Conservation (phyloP, 75 land plant genomes). For the Cryptomeria japonica region DNA sequence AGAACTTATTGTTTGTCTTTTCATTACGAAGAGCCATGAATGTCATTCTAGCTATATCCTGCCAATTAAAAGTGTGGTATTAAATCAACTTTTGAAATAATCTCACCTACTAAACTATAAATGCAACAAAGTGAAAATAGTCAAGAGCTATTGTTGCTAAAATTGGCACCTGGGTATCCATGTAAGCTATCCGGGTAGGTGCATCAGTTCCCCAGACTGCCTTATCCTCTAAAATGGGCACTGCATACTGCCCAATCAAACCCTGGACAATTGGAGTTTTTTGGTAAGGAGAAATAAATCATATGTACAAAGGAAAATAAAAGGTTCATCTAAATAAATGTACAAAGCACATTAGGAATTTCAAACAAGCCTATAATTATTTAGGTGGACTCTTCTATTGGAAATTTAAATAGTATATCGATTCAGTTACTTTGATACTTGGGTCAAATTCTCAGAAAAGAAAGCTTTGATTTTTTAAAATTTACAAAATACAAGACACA, state of each 20-base stretch:
- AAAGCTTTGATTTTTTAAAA: not conserved
- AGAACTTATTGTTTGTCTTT: slow-evolving; percentile 67
- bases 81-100: not conserved
- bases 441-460: not conserved
- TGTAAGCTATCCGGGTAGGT: slow-evolving; percentile 98
- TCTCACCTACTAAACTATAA: not conserved
- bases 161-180: slow-evolving; percentile 90
- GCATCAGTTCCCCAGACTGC: slow-evolving; percentile 99
- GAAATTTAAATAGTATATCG: not conserved
- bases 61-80: not conserved
- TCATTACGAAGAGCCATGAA: slow-evolving; percentile 87
- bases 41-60: slow-evolving; percentile 98
- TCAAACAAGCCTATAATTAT: not conserved
- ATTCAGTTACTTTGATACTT: not conserved
- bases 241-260: slow-evolving; percentile 98
- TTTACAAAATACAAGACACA: not conserved
- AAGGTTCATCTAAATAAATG: not conserved
- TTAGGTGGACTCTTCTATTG: not conserved
- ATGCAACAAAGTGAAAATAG: not conserved
- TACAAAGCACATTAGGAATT: not conserved
- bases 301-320: not conserved
- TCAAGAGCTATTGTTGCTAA: not conserved
- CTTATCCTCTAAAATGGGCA: slow-evolving; percentile 96
- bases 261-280: slow-evolving; percentile 49
- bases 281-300: not conserved